phyloP scores from a whole-genome alignment of 2,329 filamentous ascomycete species.

The Aspergillus hiratsukae region DNA sequence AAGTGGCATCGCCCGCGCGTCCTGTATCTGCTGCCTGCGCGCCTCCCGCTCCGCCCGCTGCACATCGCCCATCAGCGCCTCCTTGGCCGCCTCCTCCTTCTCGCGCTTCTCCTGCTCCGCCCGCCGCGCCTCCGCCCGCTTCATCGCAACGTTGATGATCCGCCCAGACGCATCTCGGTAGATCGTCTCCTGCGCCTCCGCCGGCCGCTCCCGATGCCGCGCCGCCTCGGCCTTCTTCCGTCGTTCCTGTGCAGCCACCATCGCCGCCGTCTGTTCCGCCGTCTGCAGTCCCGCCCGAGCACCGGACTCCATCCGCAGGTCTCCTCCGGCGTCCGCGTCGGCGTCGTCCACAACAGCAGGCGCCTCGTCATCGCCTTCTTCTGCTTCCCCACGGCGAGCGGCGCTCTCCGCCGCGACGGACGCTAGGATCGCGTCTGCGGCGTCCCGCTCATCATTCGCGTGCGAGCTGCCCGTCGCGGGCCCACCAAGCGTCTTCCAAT shows the following conservation, averaged over 20 bases:
- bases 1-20: constrained; percentile 77
- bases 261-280: constrained; percentile 69
- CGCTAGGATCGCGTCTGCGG: constrained; percentile 74
- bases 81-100: constrained; percentile 61
- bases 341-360: constrained; percentile 41
- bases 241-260: constrained; percentile 62
- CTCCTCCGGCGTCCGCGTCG: constrained; percentile 31
- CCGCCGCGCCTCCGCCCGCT: constrained; percentile 76
- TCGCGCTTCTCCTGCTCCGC: constrained; percentile 67
- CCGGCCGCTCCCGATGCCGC: constrained; percentile 34
- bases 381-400: constrained; percentile 43
- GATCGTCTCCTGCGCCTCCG: constrained; percentile 70
- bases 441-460: constrained; percentile 52
- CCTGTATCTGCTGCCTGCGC: constrained; percentile 64
- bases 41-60: constrained; percentile 66
- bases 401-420: constrained; percentile 64
- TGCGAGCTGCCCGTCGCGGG: constrained; percentile 6
- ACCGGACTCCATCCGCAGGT: constrained; percentile 76
- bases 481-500: constrained; percentile 69
- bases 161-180: constrained; percentile 92
- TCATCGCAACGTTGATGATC: constrained; percentile 91
- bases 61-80: constrained; percentile 77
- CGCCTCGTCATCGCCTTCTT: constrained; percentile 49
- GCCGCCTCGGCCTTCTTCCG: constrained; percentile 45
- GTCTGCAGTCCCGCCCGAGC: constrained; percentile 83